Percentiles rank a stretch among this genome's conserved stretches.
These are phyloP conservation scores for Epichloe sylvatica DNA, from an alignment of 2,329 filamentous ascomycete genomes.

Conservation along the genomic window DNA sequence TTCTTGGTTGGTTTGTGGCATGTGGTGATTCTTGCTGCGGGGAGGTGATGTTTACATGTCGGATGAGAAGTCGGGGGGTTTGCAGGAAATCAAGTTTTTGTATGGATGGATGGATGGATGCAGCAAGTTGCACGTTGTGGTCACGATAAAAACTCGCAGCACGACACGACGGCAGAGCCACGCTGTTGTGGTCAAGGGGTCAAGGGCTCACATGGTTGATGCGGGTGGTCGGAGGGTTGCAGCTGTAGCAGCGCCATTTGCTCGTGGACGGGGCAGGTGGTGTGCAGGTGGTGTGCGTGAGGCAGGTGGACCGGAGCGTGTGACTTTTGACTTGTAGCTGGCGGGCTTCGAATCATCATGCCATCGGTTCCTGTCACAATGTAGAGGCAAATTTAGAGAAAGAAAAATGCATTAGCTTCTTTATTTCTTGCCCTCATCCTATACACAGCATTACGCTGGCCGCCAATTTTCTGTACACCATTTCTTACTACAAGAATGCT, in stretches of 20 bases:
- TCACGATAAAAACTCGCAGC: background rate
- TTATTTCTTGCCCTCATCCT: background rate
- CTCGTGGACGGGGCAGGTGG: background rate
- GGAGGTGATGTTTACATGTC: background rate
- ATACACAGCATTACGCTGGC: background rate
- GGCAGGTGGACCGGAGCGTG: background rate
- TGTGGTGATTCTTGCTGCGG: background rate
- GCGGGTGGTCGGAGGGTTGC: background rate
- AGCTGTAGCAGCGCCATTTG: background rate
- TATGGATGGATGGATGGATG: background rate
- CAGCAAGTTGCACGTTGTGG: background rate
- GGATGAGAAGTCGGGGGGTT: background rate
- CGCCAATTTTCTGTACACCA: background rate
- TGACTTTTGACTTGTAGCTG: background rate
- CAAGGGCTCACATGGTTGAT: background rate
- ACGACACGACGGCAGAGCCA: too few relatives aligned
- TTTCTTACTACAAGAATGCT: conserved; percentile 18
- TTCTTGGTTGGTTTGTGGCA: too few relatives aligned
- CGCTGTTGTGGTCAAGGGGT: background rate
- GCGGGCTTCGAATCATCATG: too few relatives aligned
- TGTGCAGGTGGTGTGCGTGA: background rate
- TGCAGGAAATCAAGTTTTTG: too few relatives aligned
- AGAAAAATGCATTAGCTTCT: background rate
- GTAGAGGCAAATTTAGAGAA: too few relatives aligned
- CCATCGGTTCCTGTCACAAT: too few relatives aligned